These are phyloP conservation scores for Nigrograna mackinnonii DNA, from an alignment of 2,329 filamentous ascomycete genomes.

Conservation along the genomic window DNA sequence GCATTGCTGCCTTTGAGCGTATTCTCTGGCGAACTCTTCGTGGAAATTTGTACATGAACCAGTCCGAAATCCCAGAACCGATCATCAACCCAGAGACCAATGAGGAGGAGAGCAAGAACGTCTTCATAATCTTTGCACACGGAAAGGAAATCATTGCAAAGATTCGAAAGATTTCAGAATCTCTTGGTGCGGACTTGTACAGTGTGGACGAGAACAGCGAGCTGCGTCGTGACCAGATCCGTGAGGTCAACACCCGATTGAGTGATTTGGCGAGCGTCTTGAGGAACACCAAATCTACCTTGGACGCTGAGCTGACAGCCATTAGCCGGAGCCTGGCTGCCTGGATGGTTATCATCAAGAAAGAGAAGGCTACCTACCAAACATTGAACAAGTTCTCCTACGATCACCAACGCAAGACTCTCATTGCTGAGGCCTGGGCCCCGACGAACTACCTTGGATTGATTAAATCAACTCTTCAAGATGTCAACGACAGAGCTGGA, in stretches of 20 bases:
- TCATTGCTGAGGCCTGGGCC: slow-evolving; percentile 97
- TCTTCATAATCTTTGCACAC: slow-evolving; percentile 98
- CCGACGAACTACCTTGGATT: slow-evolving; percentile 86
- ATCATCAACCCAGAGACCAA: slow-evolving; percentile 92
- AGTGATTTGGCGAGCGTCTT: slow-evolving; percentile 91
- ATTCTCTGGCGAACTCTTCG: slow-evolving; percentile 97
- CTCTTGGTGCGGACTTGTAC: slow-evolving; percentile 93
- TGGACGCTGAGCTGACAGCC: slow-evolving; percentile 89
- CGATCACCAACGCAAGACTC: slow-evolving; percentile 89
- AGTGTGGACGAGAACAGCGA: slow-evolving; percentile 98
- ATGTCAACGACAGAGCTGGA: slow-evolving; percentile 94
- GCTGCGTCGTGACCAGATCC: slow-evolving; percentile 90
- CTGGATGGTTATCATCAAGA: slow-evolving; percentile 97
- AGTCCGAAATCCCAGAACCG: slow-evolving; percentile 94
- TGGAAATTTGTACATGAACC: slow-evolving; percentile 99
- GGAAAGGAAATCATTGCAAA: slow-evolving; percentile 98
- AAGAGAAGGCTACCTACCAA: slow-evolving; percentile 97
- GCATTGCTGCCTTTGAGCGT: slow-evolving; percentile 92
- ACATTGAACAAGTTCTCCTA: slow-evolving; percentile 96
- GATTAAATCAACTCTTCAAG: slow-evolving; percentile 91
- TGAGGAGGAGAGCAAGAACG: slow-evolving; percentile 92
- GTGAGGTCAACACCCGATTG: slow-evolving; percentile 93
- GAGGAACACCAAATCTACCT: slow-evolving; percentile 90
- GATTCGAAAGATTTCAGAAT: slow-evolving; percentile 98
- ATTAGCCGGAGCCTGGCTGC: slow-evolving; percentile 91